Base-by-base conservation (phyloP, 495 filamentous ascomycete species). In the Pyronema domesticum region DNA sequence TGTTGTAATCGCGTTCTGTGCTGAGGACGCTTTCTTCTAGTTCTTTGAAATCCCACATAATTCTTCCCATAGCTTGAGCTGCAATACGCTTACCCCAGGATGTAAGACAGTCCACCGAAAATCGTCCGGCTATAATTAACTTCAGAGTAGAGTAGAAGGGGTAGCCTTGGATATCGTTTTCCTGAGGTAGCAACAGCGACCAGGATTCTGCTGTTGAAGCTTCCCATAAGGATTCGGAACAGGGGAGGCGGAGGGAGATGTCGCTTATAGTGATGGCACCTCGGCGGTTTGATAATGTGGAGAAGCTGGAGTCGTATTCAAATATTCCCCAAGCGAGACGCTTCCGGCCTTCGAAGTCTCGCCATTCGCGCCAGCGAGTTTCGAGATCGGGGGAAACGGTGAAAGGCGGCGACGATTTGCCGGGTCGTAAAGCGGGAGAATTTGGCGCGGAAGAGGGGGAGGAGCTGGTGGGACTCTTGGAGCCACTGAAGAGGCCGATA, bases 1-100 rank as follows among this genome's bases (percentile, higher is more conserved):
- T 65, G 40, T 65, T 54, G 39, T 7, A 45, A 18, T 15, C 11
- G 6, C 23, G 13, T 8, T 14, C 13, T 8, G 46, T 42, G 18
- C 40, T 33, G 19, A 65, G 47, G 7, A 65, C 63, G 50, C 57
- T 62, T 55, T 65, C 61, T 39, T 67, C 65, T 14, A 67, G 48
- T 37, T 67, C 65, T 43, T 65, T 67, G 35, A 67, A 64, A 56
- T 67, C 65, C 65, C 65, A 67, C 35, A 67, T 58, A 46, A 67
- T 57, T 37, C 65, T 54, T 7, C 65, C 65, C 51, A 67, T 62
- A 6, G 65, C 65, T 19, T 67, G 62, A 33, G 65, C 59, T 15
- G 65, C 67, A 23, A 67, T 40, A 9, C 65, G 53, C 30, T 64
- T 65, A 1, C 64, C 62, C 65, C 65, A 67, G 39, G 56, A 64